Percentiles rank a stretch among this genome's conserved stretches.
Conservation (phyloP, 352 stramenopile species). For the Phytophthora vignae region DNA sequence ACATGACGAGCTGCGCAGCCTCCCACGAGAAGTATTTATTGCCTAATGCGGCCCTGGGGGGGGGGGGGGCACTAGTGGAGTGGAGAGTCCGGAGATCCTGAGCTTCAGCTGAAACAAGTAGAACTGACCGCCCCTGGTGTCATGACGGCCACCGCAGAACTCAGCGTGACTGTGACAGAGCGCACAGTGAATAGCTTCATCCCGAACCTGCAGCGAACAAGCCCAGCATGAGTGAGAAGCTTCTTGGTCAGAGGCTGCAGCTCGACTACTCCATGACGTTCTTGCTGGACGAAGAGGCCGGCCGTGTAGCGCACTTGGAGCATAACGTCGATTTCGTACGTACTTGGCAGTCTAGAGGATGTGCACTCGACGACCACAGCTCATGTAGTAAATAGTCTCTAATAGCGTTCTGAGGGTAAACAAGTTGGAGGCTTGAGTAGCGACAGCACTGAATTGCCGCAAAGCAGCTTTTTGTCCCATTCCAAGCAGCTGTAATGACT, state of each 20-base stretch:
- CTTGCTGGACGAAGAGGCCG: neutral
- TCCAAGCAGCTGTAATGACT: no score
- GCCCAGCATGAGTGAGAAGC: neutral
- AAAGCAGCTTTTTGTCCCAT: no score
- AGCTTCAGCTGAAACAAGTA: neutral
- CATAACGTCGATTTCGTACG: no score
- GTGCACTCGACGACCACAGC: no score
- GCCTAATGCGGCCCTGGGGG: conserved; percentile 4
- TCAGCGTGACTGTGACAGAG: conserved; percentile 7
- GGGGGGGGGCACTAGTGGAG: neutral
- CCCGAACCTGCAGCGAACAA: neutral
- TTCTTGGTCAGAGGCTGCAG: neutral
- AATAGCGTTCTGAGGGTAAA: no score
- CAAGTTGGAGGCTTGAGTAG: no score
- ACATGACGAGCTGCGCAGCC: neutral
- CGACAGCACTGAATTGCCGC: no score
- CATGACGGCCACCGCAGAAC: neutral
- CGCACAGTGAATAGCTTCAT: neutral
- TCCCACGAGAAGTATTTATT: neutral
- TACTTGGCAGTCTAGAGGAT: no score
- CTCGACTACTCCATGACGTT: neutral
- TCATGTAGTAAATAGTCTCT: no score
- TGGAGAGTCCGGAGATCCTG: neutral
- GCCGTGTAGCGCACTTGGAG: neutral
- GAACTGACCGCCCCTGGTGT: neutral